phyloP scores from a whole-genome alignment of 306 rosid species.

The Dryas octopetala region DNA sequence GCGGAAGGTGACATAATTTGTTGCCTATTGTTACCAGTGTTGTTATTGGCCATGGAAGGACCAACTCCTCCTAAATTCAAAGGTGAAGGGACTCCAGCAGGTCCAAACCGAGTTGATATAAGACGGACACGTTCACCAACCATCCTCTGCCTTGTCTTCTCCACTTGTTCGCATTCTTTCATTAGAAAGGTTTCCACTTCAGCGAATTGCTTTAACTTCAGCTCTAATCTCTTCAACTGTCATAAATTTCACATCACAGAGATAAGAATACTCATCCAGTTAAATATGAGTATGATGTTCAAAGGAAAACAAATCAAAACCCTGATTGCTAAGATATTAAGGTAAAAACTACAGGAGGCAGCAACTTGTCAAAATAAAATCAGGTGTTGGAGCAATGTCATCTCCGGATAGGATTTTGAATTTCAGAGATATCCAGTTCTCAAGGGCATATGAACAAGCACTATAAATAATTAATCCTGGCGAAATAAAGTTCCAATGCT shows the following conservation, averaged over 20 bases:
- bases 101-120: constrained; percentile 67
- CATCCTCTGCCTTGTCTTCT: constrained; percentile 80
- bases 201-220: constrained; percentile 98
- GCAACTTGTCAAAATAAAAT: not conserved
- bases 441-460: not conserved
- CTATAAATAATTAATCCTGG: no score
- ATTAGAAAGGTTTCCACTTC: constrained; percentile 92
- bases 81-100: constrained; percentile 54
- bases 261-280: not conserved
- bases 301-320: not conserved
- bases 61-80: constrained; percentile 55
- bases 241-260: constrained; percentile 16
- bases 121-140: constrained; percentile 74
- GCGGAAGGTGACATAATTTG: constrained; percentile 72
- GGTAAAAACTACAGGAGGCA: constrained; percentile 12
- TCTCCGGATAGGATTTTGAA: not conserved
- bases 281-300: not conserved
- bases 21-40: constrained; percentile 63
- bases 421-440: constrained; percentile 1
- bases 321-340: not conserved
- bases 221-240: constrained; percentile 94
- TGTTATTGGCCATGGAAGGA: constrained; percentile 68
- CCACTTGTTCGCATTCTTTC: constrained; percentile 98
- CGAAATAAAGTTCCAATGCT: no score
- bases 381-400: not conserved